Conservation (phyloP, 768 basidiomycete species). For the Termitomyces sp. region DNA sequence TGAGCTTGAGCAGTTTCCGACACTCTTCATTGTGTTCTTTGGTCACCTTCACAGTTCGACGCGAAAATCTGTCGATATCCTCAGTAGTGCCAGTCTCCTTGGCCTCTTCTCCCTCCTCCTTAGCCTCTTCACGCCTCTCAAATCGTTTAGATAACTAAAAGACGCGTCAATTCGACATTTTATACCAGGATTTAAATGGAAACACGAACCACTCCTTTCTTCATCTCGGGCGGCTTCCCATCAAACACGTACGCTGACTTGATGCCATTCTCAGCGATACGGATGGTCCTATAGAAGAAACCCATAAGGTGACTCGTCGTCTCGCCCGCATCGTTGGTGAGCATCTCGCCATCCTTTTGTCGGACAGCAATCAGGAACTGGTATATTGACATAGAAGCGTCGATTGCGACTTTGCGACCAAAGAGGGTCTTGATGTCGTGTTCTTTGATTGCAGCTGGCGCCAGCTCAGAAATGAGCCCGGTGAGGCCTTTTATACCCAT, state of each 20-base stretch:
- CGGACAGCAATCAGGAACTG: slow-evolving; percentile 98
- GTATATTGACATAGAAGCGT: slow-evolving; percentile 97
- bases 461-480: slow-evolving; percentile 81
- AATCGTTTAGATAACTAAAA: slow-evolving; percentile 92
- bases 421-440: slow-evolving; percentile 97
- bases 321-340: slow-evolving; percentile 96
- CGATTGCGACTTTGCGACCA: slow-evolving; percentile 96
- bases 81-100: slow-evolving; percentile 94
- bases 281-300: slow-evolving; percentile 94
- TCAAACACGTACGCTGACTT: slow-evolving; percentile 99
- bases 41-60: slow-evolving; percentile 92
- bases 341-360: slow-evolving; percentile 92
- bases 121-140: slow-evolving; percentile 85
- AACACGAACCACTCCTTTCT: slow-evolving; percentile 86
- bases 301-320: slow-evolving; percentile 99
- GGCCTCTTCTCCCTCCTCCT: slow-evolving; percentile 92
- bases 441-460: slow-evolving; percentile 83
- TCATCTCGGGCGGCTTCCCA: slow-evolving; percentile 96
- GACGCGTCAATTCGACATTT: slow-evolving; percentile 3
- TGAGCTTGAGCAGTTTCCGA: slow-evolving; percentile 74
- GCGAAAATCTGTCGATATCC: slow-evolving; percentile 85
- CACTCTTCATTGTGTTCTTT: slow-evolving; percentile 97
- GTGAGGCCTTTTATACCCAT: slow-evolving; percentile 99
- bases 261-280: slow-evolving; percentile 98
- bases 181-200: neutral